Base-by-base conservation (phyloP, 208 protist genomes). In the Crithidia brevicula region DNA sequence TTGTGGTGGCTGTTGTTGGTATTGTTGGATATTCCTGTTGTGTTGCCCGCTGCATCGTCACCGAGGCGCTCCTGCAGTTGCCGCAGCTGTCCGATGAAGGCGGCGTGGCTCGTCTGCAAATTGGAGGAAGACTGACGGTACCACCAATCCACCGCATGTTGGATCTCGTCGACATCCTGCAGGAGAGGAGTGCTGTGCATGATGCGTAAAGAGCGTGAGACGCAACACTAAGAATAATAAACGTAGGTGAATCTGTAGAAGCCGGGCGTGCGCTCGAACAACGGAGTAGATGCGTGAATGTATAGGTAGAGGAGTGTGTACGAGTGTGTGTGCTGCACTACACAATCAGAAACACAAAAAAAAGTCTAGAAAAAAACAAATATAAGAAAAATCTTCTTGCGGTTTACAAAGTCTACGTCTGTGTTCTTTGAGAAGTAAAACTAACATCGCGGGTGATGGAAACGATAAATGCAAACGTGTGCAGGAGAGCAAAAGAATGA, bases 121-220 rank as follows among this genome's bases (percentile, higher is more conserved):
- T 72, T 67, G 1, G 74, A 52, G 13, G 72, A 72, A 2, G 85
- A 83, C 68, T 86, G 67, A 27, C 75, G 65, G 57, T 88, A 91
- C 85, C 85, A 91, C 38, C 40, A 58, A 61, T 91, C 85, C 11
- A 91, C 62, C 1, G 71, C 75, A 23, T 68, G 71, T 54, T 89
- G 84, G n/a, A 86, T 85, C 42, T 88, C 86, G 27, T 91, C 79
- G 34, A 95, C 83, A 15, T 95, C 89, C 36, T 85, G 79, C 25
- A 83, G 28, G 2, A 88, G 49, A 5, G 79, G 57, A 6, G 72
- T 59, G 20, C 68, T 79, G 77, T 74, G 75, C 79, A 81, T 81
- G 20, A 25, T n/a, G 7, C 20, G 40, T 6, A n/a, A 33, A 36
- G 18, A 43, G 43, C n/a, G n/a, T n/a, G n/a, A n/a, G n/a, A n/a